Conservation (phyloP, 352 stramenopile genomes). For the Globisporangium radiosum region DNA sequence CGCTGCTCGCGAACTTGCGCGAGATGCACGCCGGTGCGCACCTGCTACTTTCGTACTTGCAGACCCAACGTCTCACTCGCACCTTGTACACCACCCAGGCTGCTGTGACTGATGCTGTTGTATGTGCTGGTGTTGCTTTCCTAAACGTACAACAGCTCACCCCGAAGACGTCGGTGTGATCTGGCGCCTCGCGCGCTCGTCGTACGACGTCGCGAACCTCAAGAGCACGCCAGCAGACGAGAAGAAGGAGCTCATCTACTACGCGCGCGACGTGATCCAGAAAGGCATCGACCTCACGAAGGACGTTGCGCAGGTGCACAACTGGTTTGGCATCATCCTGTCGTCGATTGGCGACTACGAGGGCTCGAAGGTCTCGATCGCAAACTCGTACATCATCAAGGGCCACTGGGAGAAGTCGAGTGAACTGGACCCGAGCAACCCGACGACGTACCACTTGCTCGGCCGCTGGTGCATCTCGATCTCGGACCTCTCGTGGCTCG, state of each 20-base stretch:
- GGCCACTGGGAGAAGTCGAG: constrained; percentile 73
- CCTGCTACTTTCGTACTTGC: background rate
- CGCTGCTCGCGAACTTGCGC: constrained; percentile 59
- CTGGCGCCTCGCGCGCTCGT: constrained; percentile 56
- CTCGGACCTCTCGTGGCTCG: constrained; percentile 77
- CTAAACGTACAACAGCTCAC: constrained; percentile 12
- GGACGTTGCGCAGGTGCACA: constrained; percentile 67
- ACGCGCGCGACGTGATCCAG: constrained; percentile 51
- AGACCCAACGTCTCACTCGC: no score
- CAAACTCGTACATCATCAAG: constrained; percentile 81
- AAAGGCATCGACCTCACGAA: constrained; percentile 41
- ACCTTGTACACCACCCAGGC: background rate
- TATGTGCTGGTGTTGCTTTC: background rate
- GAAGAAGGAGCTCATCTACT: constrained; percentile 76
- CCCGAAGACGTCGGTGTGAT: constrained; percentile 52
- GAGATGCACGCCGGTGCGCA: constrained; percentile 37
- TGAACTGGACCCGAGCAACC: constrained; percentile 62
- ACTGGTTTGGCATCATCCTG: constrained; percentile 83
- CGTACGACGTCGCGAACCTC: constrained; percentile 61
- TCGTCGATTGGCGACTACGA: constrained; percentile 82
- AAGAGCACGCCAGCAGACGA: constrained; percentile 45
- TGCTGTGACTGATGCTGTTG: background rate
- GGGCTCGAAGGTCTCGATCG: constrained; percentile 77
- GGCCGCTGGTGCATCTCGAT: constrained; percentile 84
- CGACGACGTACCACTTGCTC: constrained; percentile 73